Percentiles rank a stretch among this genome's conserved stretches.
Evolutionary conservation across 371 early-diverging fungal genomes (phyloP).

Genomic region (Apophysomyces ossiformis): DNA sequence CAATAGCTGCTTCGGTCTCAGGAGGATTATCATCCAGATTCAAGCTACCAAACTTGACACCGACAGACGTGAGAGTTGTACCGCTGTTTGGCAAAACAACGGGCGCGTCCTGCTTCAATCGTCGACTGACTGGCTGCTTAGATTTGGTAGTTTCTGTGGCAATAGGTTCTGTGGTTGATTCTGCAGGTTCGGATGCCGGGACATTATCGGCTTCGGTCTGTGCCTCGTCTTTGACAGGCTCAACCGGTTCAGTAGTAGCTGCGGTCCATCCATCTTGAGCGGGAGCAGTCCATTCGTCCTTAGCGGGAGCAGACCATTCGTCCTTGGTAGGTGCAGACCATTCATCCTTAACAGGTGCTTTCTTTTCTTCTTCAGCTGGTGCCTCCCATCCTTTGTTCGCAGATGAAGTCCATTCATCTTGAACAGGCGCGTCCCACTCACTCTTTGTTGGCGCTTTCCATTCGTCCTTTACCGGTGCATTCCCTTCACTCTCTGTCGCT

Average conservation of each 20-base stretch:
- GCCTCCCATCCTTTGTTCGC: slow-evolving; percentile 19
- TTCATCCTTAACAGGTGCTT: slow-evolving; percentile 19
- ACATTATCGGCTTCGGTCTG: neutral
- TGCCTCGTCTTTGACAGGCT: slow-evolving; percentile 12
- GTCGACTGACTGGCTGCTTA: slow-evolving; percentile 38
- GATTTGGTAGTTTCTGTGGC: slow-evolving; percentile 12
- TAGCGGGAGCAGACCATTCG: slow-evolving; percentile 14
- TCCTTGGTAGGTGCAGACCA: slow-evolving; percentile 17
- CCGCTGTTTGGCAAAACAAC: slow-evolving; percentile 83
- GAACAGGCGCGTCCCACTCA: slow-evolving; percentile 24
- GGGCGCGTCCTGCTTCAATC: slow-evolving; percentile 83
- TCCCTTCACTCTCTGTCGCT: slow-evolving; percentile 22
- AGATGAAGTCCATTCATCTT: slow-evolving; percentile 27
- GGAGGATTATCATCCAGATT: slow-evolving; percentile 53
- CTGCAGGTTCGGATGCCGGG: slow-evolving; percentile 7
- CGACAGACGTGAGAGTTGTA: slow-evolving; percentile 67
- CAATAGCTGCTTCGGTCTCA: slow-evolving; percentile 16
- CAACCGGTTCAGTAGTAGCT: slow-evolving; percentile 13
- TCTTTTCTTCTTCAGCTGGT: slow-evolving; percentile 17
- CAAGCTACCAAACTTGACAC: slow-evolving; percentile 83
- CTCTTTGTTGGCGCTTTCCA: slow-evolving; percentile 9
- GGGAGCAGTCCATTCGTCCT: slow-evolving; percentile 11
- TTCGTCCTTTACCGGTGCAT: slow-evolving; percentile 19
- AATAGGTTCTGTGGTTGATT: slow-evolving; percentile 1
- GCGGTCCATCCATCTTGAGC: slow-evolving; percentile 31